Conservation (phyloP, 345 rosid genomes). For the Pugionium cornutum region DNA sequence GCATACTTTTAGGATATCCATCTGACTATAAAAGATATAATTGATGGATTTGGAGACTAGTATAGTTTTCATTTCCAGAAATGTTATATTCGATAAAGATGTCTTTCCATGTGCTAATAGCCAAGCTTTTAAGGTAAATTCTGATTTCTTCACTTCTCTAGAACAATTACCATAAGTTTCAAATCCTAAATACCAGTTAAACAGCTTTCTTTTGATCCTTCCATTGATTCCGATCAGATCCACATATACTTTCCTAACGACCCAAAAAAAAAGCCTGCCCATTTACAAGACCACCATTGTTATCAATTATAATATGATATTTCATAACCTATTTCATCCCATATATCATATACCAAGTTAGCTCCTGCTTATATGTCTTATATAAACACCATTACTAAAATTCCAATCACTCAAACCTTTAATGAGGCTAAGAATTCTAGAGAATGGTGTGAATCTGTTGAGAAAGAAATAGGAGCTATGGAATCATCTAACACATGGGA, state of each 20-base stretch:
- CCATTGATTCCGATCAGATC: too few species aligned
- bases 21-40: not conserved
- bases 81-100: not conserved
- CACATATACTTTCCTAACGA: too few species aligned
- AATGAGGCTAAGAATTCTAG: not conserved
- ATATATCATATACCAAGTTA: not conserved
- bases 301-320: not conserved
- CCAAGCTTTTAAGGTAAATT: too few species aligned
- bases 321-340: not conserved
- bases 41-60: not conserved
- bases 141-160: too few species aligned
- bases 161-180: not conserved
- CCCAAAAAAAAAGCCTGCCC: not conserved
- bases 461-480: not conserved
- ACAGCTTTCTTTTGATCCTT: too few species aligned
- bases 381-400: not conserved
- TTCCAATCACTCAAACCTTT: not conserved
- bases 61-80: not conserved
- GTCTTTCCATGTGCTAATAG: too few species aligned
- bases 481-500: not conserved
- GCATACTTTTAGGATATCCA: not conserved
- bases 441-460: not conserved
- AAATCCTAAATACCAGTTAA: not conserved
- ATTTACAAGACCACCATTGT: not conserved
- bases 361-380: not conserved